Evolutionary conservation across 2,329 filamentous ascomycete genomes (phyloP), one percentile per base, ranked within the genome.

Genomic region (Orbilia brochopaga): DNA sequence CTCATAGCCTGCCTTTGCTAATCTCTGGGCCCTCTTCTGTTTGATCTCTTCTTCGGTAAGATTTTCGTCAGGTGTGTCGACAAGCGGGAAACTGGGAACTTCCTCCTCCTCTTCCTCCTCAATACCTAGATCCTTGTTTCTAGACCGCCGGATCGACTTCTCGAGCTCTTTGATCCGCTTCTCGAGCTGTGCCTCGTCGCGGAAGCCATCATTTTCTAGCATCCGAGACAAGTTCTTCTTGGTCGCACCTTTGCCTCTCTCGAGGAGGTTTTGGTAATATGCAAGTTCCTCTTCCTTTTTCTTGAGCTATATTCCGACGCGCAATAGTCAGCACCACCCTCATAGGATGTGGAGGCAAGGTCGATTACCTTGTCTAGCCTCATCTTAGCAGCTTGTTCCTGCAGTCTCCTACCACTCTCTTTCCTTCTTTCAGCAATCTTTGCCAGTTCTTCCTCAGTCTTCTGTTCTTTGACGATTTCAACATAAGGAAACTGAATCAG

Each of bases 331-430:
- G 52, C 15, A 23, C n/a, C n/a, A 15, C 8, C 27, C 53, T 30
- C 40, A 17, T 15, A 61, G 10, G 42, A 60, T 44, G 40, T 27
- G 44, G 19, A 52, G 3, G 3, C 1, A 24, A 19, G 42, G n/a
- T 35, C 15, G 30, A 7, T 24, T 64, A 75, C 74, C 78, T 96
- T 96, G 75, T 99, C 94, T 0, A 99, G 82, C 6, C 94, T 88
- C 91, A 97, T 96, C 80, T 96, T 97, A 8, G 93, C 93, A 0
- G 94, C 94, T 80, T 99, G 94, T 77, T 97, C 92, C 79, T 99
- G 94, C 24, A 99, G 79, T 51, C 95, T 85, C 74, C 94, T 85
- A 0, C 94, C 94, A 75, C 91, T 94, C 80, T 99, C 94, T 79
- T 95, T 96, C 78, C 96, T 91, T 78, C 93, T 89, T 82, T 99